A percentile compares a stretch with the other conserved stretches of the same genome.
These are phyloP conservation scores for Metarhizium rileyi DNA, from an alignment of 2,329 filamentous ascomycete genomes.

Conservation along the genomic window DNA sequence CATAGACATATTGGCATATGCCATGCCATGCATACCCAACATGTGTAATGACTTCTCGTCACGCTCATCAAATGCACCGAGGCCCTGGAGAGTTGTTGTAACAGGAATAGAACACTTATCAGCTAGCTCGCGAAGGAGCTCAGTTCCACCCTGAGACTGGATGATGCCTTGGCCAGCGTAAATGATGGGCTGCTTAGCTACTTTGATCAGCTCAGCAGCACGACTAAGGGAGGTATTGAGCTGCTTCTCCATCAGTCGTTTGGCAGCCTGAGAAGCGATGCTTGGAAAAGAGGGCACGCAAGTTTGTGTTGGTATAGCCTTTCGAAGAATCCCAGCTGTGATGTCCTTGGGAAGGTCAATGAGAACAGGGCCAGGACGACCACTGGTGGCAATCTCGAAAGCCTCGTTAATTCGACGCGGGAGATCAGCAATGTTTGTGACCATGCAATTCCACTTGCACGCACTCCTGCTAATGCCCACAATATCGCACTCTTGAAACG, in stretches of 20 bases:
- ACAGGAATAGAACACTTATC: constrained; percentile 90
- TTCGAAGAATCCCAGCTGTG: constrained; percentile 73
- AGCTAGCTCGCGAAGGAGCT: constrained; percentile 72
- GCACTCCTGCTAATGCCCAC: constrained; percentile 89
- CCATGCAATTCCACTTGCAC: constrained; percentile 99
- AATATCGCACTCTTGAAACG: constrained; percentile 94
- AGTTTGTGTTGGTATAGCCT: constrained; percentile 69
- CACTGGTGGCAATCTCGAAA: constrained; percentile 93
- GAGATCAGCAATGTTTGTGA: constrained; percentile 88
- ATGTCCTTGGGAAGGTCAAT: constrained; percentile 96
- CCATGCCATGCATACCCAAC: constrained; percentile 96
- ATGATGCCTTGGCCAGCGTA: constrained; percentile 91
- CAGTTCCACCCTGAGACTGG: constrained; percentile 65
- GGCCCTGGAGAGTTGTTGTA: constrained; percentile 87
- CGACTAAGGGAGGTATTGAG: constrained; percentile 64
- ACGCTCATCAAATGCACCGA: constrained; percentile 86
- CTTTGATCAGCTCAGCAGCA: constrained; percentile 74
- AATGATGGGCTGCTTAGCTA: constrained; percentile 87
- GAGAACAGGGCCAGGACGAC: constrained; percentile 85
- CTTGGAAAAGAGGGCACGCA: constrained; percentile 73
- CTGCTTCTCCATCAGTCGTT: constrained; percentile 62
- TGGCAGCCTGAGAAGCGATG: constrained; percentile 72
- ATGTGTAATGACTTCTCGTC: constrained; percentile 94
- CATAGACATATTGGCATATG: constrained; percentile 98
- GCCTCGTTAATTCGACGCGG: constrained; percentile 93